Evolutionary conservation across 495 filamentous ascomycete genomes (phyloP).

Genomic region (Neurospora hispaniola): DNA sequence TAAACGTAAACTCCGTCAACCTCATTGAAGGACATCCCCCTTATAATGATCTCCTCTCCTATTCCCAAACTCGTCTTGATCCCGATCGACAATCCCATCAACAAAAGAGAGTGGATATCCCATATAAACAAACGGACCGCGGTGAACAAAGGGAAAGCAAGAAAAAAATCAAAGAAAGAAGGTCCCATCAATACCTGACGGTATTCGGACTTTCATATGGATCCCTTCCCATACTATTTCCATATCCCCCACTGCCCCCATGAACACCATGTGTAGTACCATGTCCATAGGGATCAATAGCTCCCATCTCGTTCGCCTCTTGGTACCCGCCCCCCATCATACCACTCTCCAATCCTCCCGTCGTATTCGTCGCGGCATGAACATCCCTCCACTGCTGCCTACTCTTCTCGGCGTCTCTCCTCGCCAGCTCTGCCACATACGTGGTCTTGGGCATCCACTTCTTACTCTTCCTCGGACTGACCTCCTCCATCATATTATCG

Average conservation of each 20-base stretch:
- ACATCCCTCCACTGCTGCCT: not conserved
- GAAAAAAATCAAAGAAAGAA: not conserved
- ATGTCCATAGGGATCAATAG: not conserved
- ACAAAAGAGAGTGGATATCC: not conserved
- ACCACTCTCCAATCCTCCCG: not conserved
- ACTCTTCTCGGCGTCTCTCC: not conserved
- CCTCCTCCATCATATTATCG: slow-evolving; percentile 79
- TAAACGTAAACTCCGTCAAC: not conserved
- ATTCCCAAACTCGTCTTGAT: not conserved
- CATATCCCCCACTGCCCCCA: not conserved
- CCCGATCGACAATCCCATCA: not conserved
- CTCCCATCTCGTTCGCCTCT: not conserved
- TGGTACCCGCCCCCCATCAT: not conserved
- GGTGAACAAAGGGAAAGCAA: not conserved
- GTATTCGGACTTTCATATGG: not conserved
- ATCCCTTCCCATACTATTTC: not conserved
- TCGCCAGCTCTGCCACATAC: slow-evolving; percentile 42
- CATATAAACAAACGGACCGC: not conserved
- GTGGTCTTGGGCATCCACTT: slow-evolving; percentile 62
- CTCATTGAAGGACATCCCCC: not conserved
- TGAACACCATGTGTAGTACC: not conserved
- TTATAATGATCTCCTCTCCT: not conserved
- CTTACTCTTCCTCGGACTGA: slow-evolving; percentile 50
- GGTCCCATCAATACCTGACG: not conserved
- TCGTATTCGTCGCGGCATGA: not conserved